Evolutionary conservation across 495 filamentous ascomycete species (phyloP), one percentile per base, ranked within the genome.

Genomic region (Achaetomiella virescens): DNA sequence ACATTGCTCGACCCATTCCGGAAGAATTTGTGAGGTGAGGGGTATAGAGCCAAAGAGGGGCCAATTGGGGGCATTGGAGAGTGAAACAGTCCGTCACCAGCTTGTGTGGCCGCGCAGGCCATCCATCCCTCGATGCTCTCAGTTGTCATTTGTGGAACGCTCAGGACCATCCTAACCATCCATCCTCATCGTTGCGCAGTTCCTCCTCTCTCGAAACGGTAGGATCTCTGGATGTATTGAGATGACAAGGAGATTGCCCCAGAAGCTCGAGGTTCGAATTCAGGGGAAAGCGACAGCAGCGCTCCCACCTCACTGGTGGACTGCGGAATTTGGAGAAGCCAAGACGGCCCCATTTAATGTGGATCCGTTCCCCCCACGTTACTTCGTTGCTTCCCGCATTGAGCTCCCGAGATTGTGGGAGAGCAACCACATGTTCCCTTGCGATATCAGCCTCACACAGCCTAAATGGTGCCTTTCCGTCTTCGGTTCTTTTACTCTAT

Each of bases 11-110:
- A 25, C 17, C 51, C 43, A 31, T 21, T 12, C 48, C 41, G 55
- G 42, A 52, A 47, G 42, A 58, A 47, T 58, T 47, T 21, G 17
- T 12, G 48, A 31, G 4, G 38, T 52, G 48, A 58, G 55, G 55
- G 55, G 48, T 52, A 40, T 24, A 43, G 36, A 17, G 4, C 11
- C 12, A 47, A 41, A 48, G 41, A 42, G 40, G 56, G 42, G 56
- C 44, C 42, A 40, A 52, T 53, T 58, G 54, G 54, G 38, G 46
- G 4, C 27, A 6, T 41, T 53, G 49, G 56, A 48, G 48, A 42
- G 43, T 17, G 40, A 44, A 40, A 40, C 21, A 40, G 22, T 31
- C 27, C 27, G 27, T 31, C 5, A 31, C 27, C 27, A 31, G 27
- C 9, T 31, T 9, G 27, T 31, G 27, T 31, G 5, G 9, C 27